Evolutionary conservation across 208 protist genomes (phyloP), one percentile per base, ranked within the genome.

Genomic region (Leishmania martiniquensis): DNA sequence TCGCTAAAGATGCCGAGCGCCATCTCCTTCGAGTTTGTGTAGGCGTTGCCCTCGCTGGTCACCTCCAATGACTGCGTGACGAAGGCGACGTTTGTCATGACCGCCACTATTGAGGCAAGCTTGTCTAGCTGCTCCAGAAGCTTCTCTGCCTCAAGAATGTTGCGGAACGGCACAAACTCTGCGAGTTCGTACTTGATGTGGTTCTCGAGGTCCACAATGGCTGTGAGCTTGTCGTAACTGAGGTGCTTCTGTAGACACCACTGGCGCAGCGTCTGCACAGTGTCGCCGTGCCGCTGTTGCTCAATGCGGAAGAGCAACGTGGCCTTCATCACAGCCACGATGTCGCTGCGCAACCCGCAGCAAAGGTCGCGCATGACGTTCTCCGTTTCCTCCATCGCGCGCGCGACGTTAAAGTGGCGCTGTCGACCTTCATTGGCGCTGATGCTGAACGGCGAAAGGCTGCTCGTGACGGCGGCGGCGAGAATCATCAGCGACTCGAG

Each of bases 161-260:
- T 87, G 69, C 89, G 83, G 80, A 93, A 96, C 0, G 89, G 90
- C 34, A 93, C 70, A 52, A 93, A 86, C 55, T 86, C 76, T 1
- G 80, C 75, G 10, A 94, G 85, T 78, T 96, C 89, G 42, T 85
- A 91, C 81, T 91, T 94, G 60, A 93, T 93, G 83, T 96, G 92
- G 32, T 75, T 77, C 74, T 91, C 85, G 20, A 94, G 76, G 75
- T 91, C 80, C 1, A 93, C 78, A 70, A 94, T 93, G 49, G 88
- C 88, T n/a, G 80, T 71, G 12, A 94, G 87, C 69, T 92, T 90
- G 39, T 86, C 84, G 54, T 84, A 88, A 77, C 87, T 96, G 59
- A 94, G 78, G 78, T 88, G 78, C 60, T 95, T 89, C 77, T 90
- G 72, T 73, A 84, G 44, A 74, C 86, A 84, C 90, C 88, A 89